Conservation (phyloP, 2,329 filamentous ascomycete genomes). For the Coniochaeta sp. region DNA sequence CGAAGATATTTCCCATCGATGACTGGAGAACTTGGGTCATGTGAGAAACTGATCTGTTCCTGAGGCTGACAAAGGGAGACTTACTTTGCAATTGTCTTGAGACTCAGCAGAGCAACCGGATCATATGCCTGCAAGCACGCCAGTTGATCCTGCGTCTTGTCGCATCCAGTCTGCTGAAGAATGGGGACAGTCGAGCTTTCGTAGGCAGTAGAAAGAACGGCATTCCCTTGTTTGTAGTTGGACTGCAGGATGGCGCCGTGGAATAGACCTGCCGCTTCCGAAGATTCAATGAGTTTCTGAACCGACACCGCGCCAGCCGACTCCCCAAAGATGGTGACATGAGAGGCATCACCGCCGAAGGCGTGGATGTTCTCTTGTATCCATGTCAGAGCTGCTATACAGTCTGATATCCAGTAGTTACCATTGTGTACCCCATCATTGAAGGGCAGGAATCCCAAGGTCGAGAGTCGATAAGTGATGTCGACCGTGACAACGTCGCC, state of each 20-base stretch:
- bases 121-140: too few relatives aligned
- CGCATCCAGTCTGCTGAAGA: too few relatives aligned
- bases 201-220: not conserved
- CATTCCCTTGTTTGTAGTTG: constrained; percentile 6
- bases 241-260: constrained; percentile 15
- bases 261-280: constrained; percentile 13
- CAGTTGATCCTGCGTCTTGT: too few relatives aligned
- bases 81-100: constrained; percentile 11
- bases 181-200: constrained; percentile 1
- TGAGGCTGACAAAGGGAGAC: not conserved
- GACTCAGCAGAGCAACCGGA: not conserved
- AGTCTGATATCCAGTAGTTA: constrained; percentile 30
- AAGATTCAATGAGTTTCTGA: constrained; percentile 13
- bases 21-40: too few relatives aligned
- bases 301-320: constrained; percentile 13
- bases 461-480: constrained; percentile 25
- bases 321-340: constrained; percentile 24
- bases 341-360: constrained; percentile 17
- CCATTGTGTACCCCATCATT: constrained; percentile 24
- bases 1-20: too few relatives aligned
- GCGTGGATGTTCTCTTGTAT: constrained; percentile 21
- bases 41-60: too few relatives aligned
- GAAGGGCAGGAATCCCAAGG: constrained; percentile 11
- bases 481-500: constrained; percentile 32
- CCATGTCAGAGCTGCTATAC: constrained; percentile 27